These are phyloP conservation scores for Penicillium olsonii DNA, from an alignment of 2,329 filamentous ascomycete genomes.

Conservation along the genomic window DNA sequence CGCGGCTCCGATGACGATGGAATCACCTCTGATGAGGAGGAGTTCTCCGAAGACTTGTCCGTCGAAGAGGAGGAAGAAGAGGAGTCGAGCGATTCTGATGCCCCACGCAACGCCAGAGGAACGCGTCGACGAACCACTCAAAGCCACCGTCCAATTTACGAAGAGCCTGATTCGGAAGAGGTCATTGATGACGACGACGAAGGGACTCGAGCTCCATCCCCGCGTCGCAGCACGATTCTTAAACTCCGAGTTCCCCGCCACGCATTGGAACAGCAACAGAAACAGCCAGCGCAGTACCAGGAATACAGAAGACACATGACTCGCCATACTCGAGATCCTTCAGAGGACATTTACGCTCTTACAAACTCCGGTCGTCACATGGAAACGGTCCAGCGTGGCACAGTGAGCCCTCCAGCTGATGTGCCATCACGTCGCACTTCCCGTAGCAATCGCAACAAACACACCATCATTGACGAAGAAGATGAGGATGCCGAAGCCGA, in stretches of 20 bases:
- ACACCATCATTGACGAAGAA: slow-evolving; percentile 33
- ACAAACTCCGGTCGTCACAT: slow-evolving; percentile 62
- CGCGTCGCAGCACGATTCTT: slow-evolving; percentile 30
- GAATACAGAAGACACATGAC: slow-evolving; percentile 53
- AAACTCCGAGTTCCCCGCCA: slow-evolving; percentile 32
- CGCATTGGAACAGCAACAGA: slow-evolving; percentile 13
- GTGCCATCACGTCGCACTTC: slow-evolving; percentile 25
- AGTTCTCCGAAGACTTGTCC: slow-evolving; percentile 42
- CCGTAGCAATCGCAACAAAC: slow-evolving; percentile 46
- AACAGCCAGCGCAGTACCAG: slow-evolving; percentile 28
- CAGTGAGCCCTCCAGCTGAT: slow-evolving; percentile 52
- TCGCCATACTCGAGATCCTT: slow-evolving; percentile 59
- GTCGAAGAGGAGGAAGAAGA: slow-evolving; percentile 49
- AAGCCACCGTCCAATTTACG: slow-evolving; percentile 57
- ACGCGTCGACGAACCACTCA: slow-evolving; percentile 56
- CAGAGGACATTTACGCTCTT: slow-evolving; percentile 58
- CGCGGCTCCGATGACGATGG: slow-evolving; percentile 50
- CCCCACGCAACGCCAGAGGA: slow-evolving; percentile 60
- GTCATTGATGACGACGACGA: slow-evolving; percentile 26
- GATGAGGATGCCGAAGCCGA: slow-evolving; percentile 22
- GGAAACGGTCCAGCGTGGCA: slow-evolving; percentile 55
- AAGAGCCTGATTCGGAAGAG: slow-evolving; percentile 50
- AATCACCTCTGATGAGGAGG: slow-evolving; percentile 41
- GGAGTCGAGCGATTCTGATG: slow-evolving; percentile 38
- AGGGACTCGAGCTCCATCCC: slow-evolving; percentile 5